These are phyloP conservation scores for Neurospora sp. DNA, from an alignment of 495 filamentous ascomycete genomes.

Conservation along the genomic window DNA sequence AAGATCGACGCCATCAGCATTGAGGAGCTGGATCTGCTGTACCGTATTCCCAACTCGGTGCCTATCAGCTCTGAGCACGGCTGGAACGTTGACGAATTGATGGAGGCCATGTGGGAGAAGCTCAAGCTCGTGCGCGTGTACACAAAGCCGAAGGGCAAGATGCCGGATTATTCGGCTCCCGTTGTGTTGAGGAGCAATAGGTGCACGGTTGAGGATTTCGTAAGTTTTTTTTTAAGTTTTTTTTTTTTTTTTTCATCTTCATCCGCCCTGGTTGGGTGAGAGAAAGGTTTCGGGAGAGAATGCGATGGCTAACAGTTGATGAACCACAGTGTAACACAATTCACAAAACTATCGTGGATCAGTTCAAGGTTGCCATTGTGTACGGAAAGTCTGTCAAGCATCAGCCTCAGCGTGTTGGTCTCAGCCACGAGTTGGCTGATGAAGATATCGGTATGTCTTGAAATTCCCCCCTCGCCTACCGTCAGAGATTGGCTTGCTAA, in stretches of 20 bases:
- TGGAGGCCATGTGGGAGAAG: conserved; percentile 98
- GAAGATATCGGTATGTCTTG: conserved; percentile 81
- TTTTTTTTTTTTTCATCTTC: conserved; percentile 1
- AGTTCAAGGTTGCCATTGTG: conserved; percentile 91
- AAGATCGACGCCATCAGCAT: conserved; percentile 98
- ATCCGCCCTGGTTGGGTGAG: conserved; percentile 6
- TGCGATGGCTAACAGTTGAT: conserved; percentile 9
- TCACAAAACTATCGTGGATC: conserved; percentile 89
- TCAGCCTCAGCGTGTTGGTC: conserved; percentile 91
- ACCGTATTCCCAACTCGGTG: conserved; percentile 91
- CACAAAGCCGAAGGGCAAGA: conserved; percentile 94
- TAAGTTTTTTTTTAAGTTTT: conserved; percentile 42
- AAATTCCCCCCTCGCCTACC: no score
- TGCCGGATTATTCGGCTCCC: conserved; percentile 85
- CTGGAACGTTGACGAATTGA: conserved; percentile 94
- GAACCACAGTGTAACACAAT: conserved; percentile 78
- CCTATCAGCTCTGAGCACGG: conserved; percentile 97
- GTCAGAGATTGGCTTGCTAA: neutral
- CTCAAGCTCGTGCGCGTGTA: conserved; percentile 84
- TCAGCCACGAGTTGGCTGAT: conserved; percentile 84
- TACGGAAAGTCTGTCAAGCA: conserved; percentile 98
- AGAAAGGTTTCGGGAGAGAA: neutral
- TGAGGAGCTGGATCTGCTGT: conserved; percentile 90
- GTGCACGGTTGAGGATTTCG: conserved; percentile 94
- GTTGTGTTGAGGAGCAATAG: conserved; percentile 75